A percentile compares a stretch with the other conserved stretches of the same genome.
Evolutionary conservation across 1,284 basidiomycete genomes (phyloP).

Genomic region (Mycosarcoma maydis): DNA sequence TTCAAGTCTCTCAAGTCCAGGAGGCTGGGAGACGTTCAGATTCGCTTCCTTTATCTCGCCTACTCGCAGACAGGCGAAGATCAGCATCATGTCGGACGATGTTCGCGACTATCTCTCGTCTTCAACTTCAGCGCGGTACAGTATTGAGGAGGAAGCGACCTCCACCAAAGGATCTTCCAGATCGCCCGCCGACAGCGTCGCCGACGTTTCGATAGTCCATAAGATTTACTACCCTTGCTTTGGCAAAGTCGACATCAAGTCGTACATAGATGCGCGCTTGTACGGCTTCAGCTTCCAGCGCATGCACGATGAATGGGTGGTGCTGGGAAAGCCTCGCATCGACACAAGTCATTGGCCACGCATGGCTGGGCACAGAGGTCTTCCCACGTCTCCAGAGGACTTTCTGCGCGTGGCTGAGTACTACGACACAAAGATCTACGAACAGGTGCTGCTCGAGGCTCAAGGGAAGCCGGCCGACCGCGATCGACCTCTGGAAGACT

Average conservation of each 20-base stretch:
- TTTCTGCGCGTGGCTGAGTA: conserved; percentile 20
- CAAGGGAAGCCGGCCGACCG: conserved; percentile 29
- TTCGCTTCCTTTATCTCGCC: background rate
- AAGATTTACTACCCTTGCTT: conserved; percentile 32
- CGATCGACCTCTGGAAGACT: conserved; percentile 35
- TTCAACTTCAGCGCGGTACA: background rate
- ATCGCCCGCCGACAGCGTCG: background rate
- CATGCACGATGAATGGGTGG: conserved; percentile 40
- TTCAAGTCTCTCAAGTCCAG: too few species aligned
- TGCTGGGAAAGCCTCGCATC: conserved; percentile 22
- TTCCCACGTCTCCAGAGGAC: conserved; percentile 21
- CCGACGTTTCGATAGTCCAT: conserved; percentile 1
- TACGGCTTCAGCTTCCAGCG: conserved; percentile 38
- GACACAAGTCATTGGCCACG: conserved; percentile 38
- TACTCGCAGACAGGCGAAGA: background rate
- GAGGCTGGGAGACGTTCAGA: too few species aligned
- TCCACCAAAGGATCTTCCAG: background rate
- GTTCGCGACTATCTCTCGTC: background rate
- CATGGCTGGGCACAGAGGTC: conserved; percentile 27
- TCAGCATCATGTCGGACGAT: conserved; percentile 12
- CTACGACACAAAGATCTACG: conserved; percentile 34
- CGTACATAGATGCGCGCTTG: conserved; percentile 25
- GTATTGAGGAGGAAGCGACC: background rate
- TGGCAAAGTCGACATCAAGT: conserved; percentile 23
- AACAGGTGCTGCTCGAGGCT: conserved; percentile 18